Conservation (phyloP, 2,329 filamentous ascomycete species). For the Verticillium albo-atrum region DNA sequence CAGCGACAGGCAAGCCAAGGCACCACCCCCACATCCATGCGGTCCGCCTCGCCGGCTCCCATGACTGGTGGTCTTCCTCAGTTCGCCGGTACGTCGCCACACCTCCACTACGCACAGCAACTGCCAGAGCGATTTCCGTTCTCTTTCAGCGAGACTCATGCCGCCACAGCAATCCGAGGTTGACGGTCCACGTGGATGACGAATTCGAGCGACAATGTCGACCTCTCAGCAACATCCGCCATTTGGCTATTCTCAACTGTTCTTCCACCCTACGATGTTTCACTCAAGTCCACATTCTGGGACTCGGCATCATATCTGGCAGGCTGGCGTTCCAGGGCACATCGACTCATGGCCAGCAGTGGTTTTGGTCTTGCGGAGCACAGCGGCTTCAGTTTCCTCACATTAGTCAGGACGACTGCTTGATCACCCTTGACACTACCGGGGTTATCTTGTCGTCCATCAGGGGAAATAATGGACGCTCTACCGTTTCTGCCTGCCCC, state of each 20-base stretch:
- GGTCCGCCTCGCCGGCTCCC: conserved; percentile 40
- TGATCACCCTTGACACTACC: not conserved
- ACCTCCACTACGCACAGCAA: conserved; percentile 33
- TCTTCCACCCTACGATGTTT: conserved; percentile 3
- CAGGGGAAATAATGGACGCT: conserved; percentile 4
- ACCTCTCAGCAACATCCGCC: not conserved
- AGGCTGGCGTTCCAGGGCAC: conserved; percentile 7
- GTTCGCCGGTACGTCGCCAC: conserved; percentile 41
- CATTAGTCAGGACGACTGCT: too few species aligned
- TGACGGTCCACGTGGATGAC: conserved; percentile 14
- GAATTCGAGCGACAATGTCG: not conserved
- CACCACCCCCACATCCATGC: conserved; percentile 28
- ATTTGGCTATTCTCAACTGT: conserved; percentile 11
- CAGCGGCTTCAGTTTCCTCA: conserved; percentile 3
- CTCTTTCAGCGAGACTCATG: conserved; percentile 40
- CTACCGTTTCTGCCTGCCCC: conserved; percentile 2
- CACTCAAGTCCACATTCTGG: not conserved
- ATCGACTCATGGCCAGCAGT: conserved; percentile 4
- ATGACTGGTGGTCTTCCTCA: conserved; percentile 38
- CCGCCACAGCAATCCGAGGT: conserved; percentile 43
- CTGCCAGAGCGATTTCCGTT: conserved; percentile 45
- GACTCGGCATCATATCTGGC: not conserved
- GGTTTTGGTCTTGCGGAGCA: not conserved
- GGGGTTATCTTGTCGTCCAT: not conserved
- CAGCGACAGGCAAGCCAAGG: conserved; percentile 16